These are phyloP conservation scores for Neophaeococcomyces aloes DNA, from an alignment of 2,329 filamentous ascomycete species.

Conservation along the genomic window DNA sequence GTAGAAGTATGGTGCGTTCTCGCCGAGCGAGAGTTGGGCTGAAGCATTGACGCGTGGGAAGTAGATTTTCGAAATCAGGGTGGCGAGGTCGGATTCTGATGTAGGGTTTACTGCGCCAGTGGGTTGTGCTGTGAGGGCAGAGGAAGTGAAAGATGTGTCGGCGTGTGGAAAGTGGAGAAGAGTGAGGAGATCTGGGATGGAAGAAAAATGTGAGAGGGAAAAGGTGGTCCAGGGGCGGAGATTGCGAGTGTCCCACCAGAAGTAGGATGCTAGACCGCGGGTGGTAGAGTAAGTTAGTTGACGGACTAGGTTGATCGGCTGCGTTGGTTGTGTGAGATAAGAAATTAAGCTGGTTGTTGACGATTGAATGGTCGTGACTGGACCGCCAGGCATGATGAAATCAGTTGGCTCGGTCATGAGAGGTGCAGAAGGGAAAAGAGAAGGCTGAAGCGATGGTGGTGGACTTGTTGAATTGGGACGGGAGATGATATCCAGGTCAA, in stretches of 20 bases:
- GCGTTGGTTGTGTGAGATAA: slow-evolving; percentile 71
- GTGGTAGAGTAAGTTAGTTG: slow-evolving; percentile 59
- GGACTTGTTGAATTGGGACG: slow-evolving; percentile 34
- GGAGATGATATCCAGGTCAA: slow-evolving; percentile 23
- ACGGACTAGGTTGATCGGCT: slow-evolving; percentile 69
- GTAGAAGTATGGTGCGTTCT: slow-evolving; percentile 45
- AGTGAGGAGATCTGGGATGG: slow-evolving; percentile 60
- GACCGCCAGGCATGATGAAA: slow-evolving; percentile 1
- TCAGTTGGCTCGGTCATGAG: slow-evolving; percentile 3
- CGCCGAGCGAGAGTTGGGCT: slow-evolving; percentile 61
- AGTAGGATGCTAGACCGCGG: slow-evolving; percentile 64
- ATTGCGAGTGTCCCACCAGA: slow-evolving; percentile 94
- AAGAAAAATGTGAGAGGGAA: slow-evolving; percentile 58
- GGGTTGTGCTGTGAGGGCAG: slow-evolving; percentile 26
- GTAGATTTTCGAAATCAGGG: slow-evolving; percentile 67
- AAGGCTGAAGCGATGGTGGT: slow-evolving; percentile 26
- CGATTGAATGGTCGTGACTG: slow-evolving; percentile 9
- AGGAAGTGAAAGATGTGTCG: slow-evolving; percentile 43
- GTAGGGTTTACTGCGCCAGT: slow-evolving; percentile 56
- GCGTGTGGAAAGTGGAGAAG: slow-evolving; percentile 63
- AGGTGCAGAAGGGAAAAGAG: slow-evolving; percentile 2
- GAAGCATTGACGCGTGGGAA: slow-evolving; percentile 80
- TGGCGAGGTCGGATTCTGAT: slow-evolving; percentile 64
- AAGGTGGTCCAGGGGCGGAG: slow-evolving; percentile 75
- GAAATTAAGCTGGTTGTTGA: slow-evolving; percentile 63